Conservation (phyloP, 208 protist species). For the Crithidia acanthocephali region DNA sequence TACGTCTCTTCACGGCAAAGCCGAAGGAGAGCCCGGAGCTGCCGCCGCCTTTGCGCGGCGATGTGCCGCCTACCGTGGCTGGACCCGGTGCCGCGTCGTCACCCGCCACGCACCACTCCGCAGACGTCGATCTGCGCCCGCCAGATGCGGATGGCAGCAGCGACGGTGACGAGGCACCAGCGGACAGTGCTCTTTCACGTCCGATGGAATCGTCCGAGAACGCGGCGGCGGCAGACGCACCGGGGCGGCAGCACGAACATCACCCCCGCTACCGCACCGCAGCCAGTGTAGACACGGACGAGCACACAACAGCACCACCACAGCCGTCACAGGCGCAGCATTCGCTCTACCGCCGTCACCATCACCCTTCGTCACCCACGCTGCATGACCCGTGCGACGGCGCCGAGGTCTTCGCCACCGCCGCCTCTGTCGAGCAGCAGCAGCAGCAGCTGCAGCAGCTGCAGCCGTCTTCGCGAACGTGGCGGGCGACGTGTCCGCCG, state of each 20-base stretch:
- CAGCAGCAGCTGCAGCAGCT: conserved; percentile 5
- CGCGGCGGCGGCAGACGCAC: too few species aligned
- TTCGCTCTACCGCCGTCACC: too few species aligned
- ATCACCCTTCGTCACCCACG: neutral
- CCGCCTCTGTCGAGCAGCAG: too few species aligned
- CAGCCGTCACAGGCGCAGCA: neutral
- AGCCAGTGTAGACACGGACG: conserved; percentile 1
- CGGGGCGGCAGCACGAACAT: too few species aligned
- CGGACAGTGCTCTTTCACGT: too few species aligned
- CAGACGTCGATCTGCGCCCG: too few species aligned
- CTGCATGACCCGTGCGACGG: neutral
- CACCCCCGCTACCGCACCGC: conserved; percentile 2
- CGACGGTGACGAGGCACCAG: too few species aligned
- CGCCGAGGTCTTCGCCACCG: too few species aligned
- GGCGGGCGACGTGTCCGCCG: conserved; percentile 10
- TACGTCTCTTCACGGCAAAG: neutral
- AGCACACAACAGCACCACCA: neutral
- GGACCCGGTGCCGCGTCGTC: neutral
- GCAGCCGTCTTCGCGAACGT: neutral
- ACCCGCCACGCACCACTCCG: neutral
- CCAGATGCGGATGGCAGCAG: too few species aligned
- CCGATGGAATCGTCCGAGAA: too few species aligned
- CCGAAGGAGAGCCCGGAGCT: conserved; percentile 2
- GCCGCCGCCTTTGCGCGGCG: conserved; percentile 6
- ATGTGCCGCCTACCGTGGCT: neutral